Base-by-base conservation (phyloP, 1,139 yeast species). In the Blastobotrys indianensis region DNA sequence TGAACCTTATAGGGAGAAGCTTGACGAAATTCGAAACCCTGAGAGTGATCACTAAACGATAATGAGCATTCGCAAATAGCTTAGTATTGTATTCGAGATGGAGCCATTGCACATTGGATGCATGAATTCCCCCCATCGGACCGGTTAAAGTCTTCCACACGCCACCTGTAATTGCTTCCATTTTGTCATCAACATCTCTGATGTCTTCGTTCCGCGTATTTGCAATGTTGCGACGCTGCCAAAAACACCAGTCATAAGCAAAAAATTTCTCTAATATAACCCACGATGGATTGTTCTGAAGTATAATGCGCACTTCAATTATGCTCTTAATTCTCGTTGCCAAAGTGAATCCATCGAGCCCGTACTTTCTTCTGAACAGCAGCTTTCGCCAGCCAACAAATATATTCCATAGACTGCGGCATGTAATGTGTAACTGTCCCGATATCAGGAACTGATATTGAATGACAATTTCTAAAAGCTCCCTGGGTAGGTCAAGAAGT, bases 51-150 rank as follows among this genome's bases (percentile, higher is more conserved):
- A 46, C 50, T 3, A 60, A 53, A 28, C 51, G 52, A 48, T 61
- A 58, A 6, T 48, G 34, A 4, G 64, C 64, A 3, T 20, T 28
- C 0, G 62, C 59, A 3, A 56, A 49, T 10, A 62, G 54, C 16
- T 50, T 41, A 3, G 63, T 58, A n/a, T 47, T 42, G 47, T 59
- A 54, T 39, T 48, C 43, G 16, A 62, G 50, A 31, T 54, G 53
- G 20, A 58, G 50, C 42, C 51, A 50, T 11, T 51, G 51, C 7
- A 60, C 64, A 42, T 57, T 58, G 32, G 59, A 46, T 11, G 63
- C 63, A 34, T 52, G 48, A 33, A 60, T 34, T n/a, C 62, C 64
- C 54, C 58, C 52, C 8, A 56, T 53, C 30, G 53, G 53, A 3
- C 57, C 58, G 8, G 50, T 47, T 11, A 54, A 46, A 16, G 44